A percentile compares a stretch with the other conserved stretches of the same genome.
These are phyloP conservation scores for Fraxinus anomala DNA, from an alignment of 257 asterid genomes.

Conservation along the genomic window DNA sequence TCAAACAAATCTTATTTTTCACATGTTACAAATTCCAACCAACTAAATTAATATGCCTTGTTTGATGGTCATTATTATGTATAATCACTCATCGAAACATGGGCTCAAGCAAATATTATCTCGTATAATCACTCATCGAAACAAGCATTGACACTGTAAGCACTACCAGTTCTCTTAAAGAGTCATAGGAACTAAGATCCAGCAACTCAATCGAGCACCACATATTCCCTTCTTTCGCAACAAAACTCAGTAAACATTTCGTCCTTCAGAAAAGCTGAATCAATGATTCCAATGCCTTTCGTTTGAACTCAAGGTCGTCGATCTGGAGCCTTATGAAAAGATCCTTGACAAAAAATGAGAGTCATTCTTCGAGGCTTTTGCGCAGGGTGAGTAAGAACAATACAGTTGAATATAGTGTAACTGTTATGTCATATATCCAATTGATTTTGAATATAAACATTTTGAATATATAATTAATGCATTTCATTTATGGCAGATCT, in stretches of 20 bases:
- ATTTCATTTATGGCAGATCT: too few species aligned
- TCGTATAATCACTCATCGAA: slow-evolving; percentile 46
- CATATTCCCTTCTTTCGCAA: slow-evolving; percentile 62
- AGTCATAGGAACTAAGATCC: slow-evolving; percentile 47
- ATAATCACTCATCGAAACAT: slow-evolving; percentile 38
- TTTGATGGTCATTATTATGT: too few species aligned
- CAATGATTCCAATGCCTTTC: slow-evolving; percentile 69
- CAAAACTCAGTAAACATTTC: slow-evolving; percentile 55
- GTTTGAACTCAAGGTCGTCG: slow-evolving; percentile 80
- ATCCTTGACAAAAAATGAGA: slow-evolving; percentile 62
- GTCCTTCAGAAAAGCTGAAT: slow-evolving; percentile 59
- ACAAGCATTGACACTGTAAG: slow-evolving; percentile 62
- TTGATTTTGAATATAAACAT: too few species aligned
- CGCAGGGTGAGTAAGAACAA: slow-evolving; percentile 81
- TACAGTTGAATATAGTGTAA: slow-evolving; percentile 54
- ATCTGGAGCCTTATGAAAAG: slow-evolving; percentile 81
- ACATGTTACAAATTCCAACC: too few species aligned
- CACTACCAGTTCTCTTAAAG: slow-evolving; percentile 59
- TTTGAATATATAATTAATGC: too few species aligned
- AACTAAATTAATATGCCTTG: too few species aligned
- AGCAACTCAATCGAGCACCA: slow-evolving; percentile 57
- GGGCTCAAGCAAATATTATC: too few species aligned
- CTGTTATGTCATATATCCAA: too few species aligned
- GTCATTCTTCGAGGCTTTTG: slow-evolving; percentile 54
- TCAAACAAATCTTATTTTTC: too few species aligned